phyloP scores from a whole-genome alignment of 1,284 basidiomycete genomes.

The Cutaneotrichosporon daszewskae region DNA sequence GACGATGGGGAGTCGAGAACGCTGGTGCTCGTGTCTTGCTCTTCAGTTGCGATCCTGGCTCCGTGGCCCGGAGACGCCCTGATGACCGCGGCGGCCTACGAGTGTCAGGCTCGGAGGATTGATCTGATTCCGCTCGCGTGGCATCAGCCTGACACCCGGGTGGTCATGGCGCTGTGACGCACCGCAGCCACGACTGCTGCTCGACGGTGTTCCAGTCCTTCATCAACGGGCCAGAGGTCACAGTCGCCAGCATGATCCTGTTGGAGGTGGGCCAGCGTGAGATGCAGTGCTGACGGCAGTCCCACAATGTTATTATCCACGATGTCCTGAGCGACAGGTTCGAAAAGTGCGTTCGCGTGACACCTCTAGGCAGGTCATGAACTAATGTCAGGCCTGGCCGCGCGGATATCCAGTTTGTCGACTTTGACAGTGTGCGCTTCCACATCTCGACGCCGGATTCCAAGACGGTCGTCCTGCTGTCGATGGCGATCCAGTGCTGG shows the following conservation, averaged over 20 bases:
- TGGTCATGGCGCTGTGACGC: not conserved
- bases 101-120: no score
- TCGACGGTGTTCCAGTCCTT: not conserved
- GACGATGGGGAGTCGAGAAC: no score
- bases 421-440: constrained; percentile 96
- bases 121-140: no score
- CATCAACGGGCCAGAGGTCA: constrained; percentile 1
- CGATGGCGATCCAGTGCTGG: constrained; percentile 98
- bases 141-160: not conserved
- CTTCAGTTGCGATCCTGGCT: no score
- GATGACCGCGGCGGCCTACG: no score
- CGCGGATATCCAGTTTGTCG: constrained; percentile 91
- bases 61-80: no score
- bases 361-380: not conserved
- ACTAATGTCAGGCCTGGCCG: constrained; percentile 63
- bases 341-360: constrained; percentile 59
- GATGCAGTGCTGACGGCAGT: constrained; percentile 49
- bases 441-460: constrained; percentile 80
- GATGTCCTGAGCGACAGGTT: constrained; percentile 87
- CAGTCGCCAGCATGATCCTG: constrained; percentile 56
- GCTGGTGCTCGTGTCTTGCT: no score
- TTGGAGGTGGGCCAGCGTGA: constrained; percentile 55
- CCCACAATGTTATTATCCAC: constrained; percentile 88
- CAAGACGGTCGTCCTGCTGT: constrained; percentile 71
- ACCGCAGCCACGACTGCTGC: not conserved